Evolutionary conservation across 164 flowering plant species (phyloP).

Genomic region (Berberis thunbergii): DNA sequence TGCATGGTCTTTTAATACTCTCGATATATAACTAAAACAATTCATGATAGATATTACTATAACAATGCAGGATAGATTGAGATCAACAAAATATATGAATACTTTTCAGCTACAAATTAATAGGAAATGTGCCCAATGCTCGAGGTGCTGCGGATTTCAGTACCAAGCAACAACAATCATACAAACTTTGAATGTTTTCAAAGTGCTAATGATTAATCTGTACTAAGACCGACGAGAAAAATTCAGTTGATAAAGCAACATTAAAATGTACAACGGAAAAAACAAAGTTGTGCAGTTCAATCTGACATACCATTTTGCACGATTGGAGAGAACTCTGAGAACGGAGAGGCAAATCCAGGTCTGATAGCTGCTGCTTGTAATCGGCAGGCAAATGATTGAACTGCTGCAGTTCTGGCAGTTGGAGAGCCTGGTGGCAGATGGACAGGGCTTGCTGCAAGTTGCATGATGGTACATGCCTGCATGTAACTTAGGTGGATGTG

Average conservation of each 20-base stretch:
- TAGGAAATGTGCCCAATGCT: too few relatives aligned
- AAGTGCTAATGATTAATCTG: too few relatives aligned
- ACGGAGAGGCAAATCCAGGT: conserved; percentile 16
- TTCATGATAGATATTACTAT: too few relatives aligned
- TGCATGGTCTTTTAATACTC: too few relatives aligned
- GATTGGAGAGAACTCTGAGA: conserved; percentile 15
- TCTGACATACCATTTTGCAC: conserved; percentile 26
- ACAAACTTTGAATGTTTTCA: too few relatives aligned
- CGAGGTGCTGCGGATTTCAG: too few relatives aligned
- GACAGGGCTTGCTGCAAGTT: conserved; percentile 54
- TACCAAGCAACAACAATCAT: too few relatives aligned
- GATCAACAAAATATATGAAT: too few relatives aligned
- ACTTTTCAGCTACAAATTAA: too few relatives aligned
- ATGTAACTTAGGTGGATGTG: conserved; percentile 15
- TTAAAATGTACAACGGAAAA: not conserved
- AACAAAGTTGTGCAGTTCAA: not conserved
- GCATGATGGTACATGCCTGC: conserved; percentile 66
- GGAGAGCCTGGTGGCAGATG: conserved; percentile 26
- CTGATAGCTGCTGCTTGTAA: conserved; percentile 18
- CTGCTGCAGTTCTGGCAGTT: conserved; percentile 16
- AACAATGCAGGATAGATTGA: too few relatives aligned
- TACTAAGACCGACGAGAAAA: too few relatives aligned
- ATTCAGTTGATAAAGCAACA: not conserved
- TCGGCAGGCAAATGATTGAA: conserved; percentile 16
- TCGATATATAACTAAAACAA: too few relatives aligned